Conservation (phyloP, 176 grass and related monocot species). For the Hsuehochloa calcarea region DNA sequence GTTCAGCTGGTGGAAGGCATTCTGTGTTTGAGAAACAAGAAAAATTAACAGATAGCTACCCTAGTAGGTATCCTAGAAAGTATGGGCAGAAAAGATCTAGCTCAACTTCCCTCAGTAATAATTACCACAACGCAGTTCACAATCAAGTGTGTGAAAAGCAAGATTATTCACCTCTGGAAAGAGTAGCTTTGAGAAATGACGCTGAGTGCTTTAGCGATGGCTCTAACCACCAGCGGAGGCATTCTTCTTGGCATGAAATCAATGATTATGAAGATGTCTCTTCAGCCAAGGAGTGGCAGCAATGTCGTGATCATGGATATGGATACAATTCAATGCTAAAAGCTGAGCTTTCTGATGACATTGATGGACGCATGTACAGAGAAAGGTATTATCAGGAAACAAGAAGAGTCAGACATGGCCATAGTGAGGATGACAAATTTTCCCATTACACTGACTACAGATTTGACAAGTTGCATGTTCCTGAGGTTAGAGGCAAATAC, state of each 20-base stretch:
- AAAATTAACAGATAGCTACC: conserved; percentile 34
- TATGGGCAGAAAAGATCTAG: conserved; percentile 35
- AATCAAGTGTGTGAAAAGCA: conserved; percentile 13
- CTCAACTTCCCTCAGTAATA: conserved; percentile 30
- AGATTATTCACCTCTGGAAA: conserved; percentile 24
- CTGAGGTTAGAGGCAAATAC: conserved; percentile 33
- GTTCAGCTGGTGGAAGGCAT: conserved; percentile 19
- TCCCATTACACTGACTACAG: conserved; percentile 27
- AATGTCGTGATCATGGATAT: not conserved
- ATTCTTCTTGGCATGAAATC: conserved; percentile 26
- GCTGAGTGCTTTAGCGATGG: conserved; percentile 6
- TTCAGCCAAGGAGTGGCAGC: conserved; percentile 25
- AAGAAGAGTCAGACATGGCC: conserved; percentile 22
- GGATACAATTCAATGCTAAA: conserved; percentile 35
- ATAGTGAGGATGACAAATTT: conserved; percentile 24
- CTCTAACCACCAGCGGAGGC: conserved; percentile 10
- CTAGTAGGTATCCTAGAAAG: conserved; percentile 27
- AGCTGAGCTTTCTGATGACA: conserved; percentile 25
- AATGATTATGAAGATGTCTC: conserved; percentile 33
- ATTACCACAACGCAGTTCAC: conserved; percentile 21
- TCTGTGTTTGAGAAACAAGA: conserved; percentile 30
- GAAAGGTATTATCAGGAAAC: conserved; percentile 39
- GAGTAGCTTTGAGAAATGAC: conserved; percentile 20
- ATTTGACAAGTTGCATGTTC: conserved; percentile 23
- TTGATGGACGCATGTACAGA: conserved; percentile 27